Evolutionary conservation across 768 basidiomycete species (phyloP), one percentile per base, ranked within the genome.

Genomic region (Boletus tylopilopsis): DNA sequence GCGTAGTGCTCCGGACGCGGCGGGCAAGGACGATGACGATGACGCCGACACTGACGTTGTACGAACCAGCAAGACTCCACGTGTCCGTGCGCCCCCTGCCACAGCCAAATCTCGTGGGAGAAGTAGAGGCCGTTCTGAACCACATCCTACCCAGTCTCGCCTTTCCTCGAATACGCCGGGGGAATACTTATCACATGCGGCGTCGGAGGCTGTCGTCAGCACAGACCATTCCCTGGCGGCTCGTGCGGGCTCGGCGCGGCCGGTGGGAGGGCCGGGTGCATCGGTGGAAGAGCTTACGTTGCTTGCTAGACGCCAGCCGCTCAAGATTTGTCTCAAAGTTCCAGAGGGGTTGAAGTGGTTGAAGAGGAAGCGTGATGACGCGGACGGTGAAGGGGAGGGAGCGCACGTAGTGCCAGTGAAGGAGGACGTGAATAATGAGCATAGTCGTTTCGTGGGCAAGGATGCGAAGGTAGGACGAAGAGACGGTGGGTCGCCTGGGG

Each of bases 231-330:
- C 27, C 10, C 27, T 29, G 27, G 10, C 27, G 27, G 6, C 15
- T 13, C 22, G 16, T 13, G 19, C 29, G 21, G 37, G 22, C 3
- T 46, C 41, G 29, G 39, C 6, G n/a, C 16, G 33, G n/a, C 12
- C 36, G 12, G 12, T 34, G 12, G 64, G 64, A 15, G 64, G 64
- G 0, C 60, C 60, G 5, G 29, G 30, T 12, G 62, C 64, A 6
- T 54, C 60, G 18, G 3, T 62, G 41, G 35, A 43, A 2, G 53
- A 67, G 27, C 34, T 67, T 6, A 27, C 23, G 16, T 0, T 32
- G 18, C 46, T 65, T 1, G 60, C 64, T 11, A 51, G 55, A 29
- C 46, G 55, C n/a, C 33, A 33, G 2, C 49, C 54, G n/a, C 25
- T 50, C 4, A 56, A 37, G 47, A 56, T 58, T n/a, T 23, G 11